Evolutionary conservation across 2,329 filamentous ascomycete genomes (phyloP), one percentile per base, ranked within the genome.

Genomic region (Diaporthe helianthi): DNA sequence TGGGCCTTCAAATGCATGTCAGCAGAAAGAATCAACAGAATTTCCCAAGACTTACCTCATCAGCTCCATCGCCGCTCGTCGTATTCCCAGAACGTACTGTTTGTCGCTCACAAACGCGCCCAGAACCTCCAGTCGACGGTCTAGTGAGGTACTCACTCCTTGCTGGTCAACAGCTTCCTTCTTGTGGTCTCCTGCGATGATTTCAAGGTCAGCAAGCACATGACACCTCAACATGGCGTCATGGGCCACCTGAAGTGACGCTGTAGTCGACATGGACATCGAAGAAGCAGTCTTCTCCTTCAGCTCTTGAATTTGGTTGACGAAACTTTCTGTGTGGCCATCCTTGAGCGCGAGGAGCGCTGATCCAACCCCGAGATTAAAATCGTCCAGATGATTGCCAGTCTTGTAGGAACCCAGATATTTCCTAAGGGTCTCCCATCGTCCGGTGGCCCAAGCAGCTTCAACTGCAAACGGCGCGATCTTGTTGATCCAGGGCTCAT

Each of bases 51-150:
- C 86, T 75, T 82, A 92, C 90, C 84, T 83, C 72, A 89, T 89
- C 68, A 97, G 79, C 73, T 94, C 89, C 93, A 99, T 97, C 1
- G 92, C 89, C 29, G 96, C 95, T 73, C 96, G 87, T 68, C 94
- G 89, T 49, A 98, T 86, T 1, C 94, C 92, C 33, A 99, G 84
- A 12, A 99, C 81, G 77, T 97, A 98, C 77, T 98, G 95, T 78
- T 99, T 99, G 77, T 99, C 94, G 65, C 90, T 89, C 46, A 94
- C 90, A 75, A 96, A 97, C 1, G 94, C 93, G 0, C 97, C 96
- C 2, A 99, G 83, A 1, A 97, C 86, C 73, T 94, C 92, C n/a
- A 99, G 82, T n/a, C 96, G 90, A 54, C 91, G 89, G 71, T 92
- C 86, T 6, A 98, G 78, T 26, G 85, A 85, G 63, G 85, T 83